These are phyloP conservation scores for Vickermania spadyakhi DNA, from an alignment of 208 protist species.

Conservation along the genomic window DNA sequence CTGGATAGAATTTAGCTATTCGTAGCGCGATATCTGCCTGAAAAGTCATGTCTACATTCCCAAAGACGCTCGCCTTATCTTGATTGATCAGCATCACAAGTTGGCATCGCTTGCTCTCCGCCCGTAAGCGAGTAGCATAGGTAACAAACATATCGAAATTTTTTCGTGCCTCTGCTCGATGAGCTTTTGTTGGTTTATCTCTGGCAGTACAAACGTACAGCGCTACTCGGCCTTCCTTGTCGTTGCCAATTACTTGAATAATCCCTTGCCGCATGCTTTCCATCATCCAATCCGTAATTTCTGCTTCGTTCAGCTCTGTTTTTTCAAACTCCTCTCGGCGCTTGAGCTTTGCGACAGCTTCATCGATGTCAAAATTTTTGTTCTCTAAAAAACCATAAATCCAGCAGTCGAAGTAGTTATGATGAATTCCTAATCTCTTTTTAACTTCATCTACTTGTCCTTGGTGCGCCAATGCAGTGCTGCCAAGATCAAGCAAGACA, in stretches of 20 bases:
- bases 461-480: constrained; percentile 40
- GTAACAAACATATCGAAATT: constrained; percentile 74
- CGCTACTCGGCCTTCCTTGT: constrained; percentile 48
- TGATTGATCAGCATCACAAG: constrained; percentile 76
- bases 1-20: constrained; percentile 72
- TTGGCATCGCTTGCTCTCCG: constrained; percentile 46
- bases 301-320: constrained; percentile 29
- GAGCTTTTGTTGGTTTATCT: constrained; percentile 28
- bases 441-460: constrained; percentile 61
- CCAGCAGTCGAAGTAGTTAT: constrained; percentile 78
- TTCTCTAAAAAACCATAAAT: constrained; percentile 85
- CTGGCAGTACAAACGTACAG: constrained; percentile 49
- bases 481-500: constrained; percentile 44
- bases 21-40: constrained; percentile 67
- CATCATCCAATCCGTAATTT: constrained; percentile 65
- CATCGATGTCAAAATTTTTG: constrained; percentile 71
- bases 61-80: constrained; percentile 52
- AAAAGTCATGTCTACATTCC: constrained; percentile 70
- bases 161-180: constrained; percentile 31
- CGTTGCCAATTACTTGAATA: constrained; percentile 70
- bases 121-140: constrained; percentile 56
- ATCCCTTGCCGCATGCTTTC: constrained; percentile 58
- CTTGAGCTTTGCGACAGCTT: constrained; percentile 59
- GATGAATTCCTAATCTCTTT: constrained; percentile 33
- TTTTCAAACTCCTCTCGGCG: constrained; percentile 53